Conservation (phyloP, 2,329 filamentous ascomycete genomes). For the Didymosphaeria variabile region DNA sequence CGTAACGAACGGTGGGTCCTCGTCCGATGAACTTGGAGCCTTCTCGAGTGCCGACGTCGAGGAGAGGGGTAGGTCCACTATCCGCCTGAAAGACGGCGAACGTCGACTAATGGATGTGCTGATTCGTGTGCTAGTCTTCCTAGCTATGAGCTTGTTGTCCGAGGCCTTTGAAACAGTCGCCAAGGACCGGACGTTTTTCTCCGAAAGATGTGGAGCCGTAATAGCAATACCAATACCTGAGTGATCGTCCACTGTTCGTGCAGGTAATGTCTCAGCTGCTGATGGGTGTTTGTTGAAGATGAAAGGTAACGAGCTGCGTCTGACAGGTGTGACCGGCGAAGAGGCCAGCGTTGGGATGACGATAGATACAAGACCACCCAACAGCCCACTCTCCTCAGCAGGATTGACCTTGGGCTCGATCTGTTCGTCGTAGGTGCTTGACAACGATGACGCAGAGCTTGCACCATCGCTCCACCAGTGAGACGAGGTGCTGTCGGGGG, state of each 20-base stretch:
- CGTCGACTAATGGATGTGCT: not conserved
- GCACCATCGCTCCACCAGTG: constrained; percentile 40
- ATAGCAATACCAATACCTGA: constrained; percentile 21
- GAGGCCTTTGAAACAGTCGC: not conserved
- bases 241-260: not conserved
- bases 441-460: constrained; percentile 41
- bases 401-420: constrained; percentile 24
- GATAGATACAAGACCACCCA: constrained; percentile 41
- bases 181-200: not conserved
- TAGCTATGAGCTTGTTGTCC: not conserved
- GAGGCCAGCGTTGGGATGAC: constrained; percentile 8
- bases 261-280: not conserved
- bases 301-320: constrained; percentile 24
- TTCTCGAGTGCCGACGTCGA: not conserved
- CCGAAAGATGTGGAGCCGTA: not conserved
- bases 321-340: constrained; percentile 15
- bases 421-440: constrained; percentile 32
- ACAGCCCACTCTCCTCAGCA: constrained; percentile 36
- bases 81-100: not conserved
- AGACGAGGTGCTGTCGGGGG: constrained; percentile 40
- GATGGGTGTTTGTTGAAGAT: constrained; percentile 16
- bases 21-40: not conserved
- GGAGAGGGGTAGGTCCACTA: not conserved
- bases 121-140: not conserved
- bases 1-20: not conserved